Conservation (phyloP, 495 filamentous ascomycete genomes). For the Aspergillus panamensis region DNA sequence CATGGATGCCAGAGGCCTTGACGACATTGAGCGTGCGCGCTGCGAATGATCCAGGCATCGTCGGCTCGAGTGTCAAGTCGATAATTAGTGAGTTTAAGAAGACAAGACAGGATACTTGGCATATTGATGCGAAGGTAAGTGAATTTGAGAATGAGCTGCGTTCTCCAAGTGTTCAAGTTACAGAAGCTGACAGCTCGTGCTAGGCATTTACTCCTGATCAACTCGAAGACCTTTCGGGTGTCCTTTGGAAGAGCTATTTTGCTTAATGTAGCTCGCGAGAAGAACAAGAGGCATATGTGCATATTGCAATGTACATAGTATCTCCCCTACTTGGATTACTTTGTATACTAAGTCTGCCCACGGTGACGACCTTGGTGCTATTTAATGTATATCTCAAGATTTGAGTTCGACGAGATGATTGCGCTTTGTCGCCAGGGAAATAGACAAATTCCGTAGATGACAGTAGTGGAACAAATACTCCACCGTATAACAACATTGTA, state of each 20-base stretch:
- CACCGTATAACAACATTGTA: too few relatives aligned
- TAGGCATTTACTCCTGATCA: constrained; percentile 92
- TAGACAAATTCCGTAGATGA: too few relatives aligned
- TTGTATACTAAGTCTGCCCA: neutral
- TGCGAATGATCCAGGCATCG: constrained; percentile 83
- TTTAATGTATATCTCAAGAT: too few relatives aligned
- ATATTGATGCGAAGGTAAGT: constrained; percentile 89
- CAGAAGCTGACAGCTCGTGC: constrained; percentile 27
- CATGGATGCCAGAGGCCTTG: constrained; percentile 91
- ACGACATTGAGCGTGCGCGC: constrained; percentile 81
- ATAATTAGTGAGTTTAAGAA: constrained; percentile 98
- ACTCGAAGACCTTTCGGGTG: constrained; percentile 90
- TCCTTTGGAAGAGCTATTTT: constrained; percentile 99
- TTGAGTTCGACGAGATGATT: too few relatives aligned
- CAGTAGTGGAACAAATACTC: too few relatives aligned
- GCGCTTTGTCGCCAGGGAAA: too few relatives aligned
- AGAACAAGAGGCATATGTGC: neutral
- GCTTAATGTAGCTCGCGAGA: constrained; percentile 50
- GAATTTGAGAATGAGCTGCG: neutral
- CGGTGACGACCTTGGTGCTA: too few relatives aligned
- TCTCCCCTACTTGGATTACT: neutral
- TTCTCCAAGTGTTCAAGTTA: neutral
- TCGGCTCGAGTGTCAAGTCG: constrained; percentile 95
- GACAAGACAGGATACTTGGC: constrained; percentile 98
- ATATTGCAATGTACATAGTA: neutral